Percentiles rank a stretch among this genome's conserved stretches.
Conservation (phyloP, 2,329 filamentous ascomycete species). For the Macrophomina tecta region DNA sequence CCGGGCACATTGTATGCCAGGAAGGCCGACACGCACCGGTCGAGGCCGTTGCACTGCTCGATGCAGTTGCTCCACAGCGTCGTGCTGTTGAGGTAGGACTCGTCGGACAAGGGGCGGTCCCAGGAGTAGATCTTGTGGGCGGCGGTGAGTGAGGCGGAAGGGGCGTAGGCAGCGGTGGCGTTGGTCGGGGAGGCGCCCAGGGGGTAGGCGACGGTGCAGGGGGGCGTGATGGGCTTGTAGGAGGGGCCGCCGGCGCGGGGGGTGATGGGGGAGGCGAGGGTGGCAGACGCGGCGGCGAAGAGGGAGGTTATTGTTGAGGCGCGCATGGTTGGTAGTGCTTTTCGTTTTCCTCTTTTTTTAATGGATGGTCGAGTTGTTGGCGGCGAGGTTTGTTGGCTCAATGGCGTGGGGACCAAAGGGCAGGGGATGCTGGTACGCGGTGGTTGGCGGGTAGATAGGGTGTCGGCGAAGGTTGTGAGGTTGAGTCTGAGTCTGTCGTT, state of each 20-base stretch:
- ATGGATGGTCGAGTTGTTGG: not conserved
- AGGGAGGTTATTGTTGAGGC: not conserved
- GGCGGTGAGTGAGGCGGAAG: constrained; percentile 29
- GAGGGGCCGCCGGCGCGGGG: constrained; percentile 26
- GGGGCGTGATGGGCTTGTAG: constrained; percentile 6
- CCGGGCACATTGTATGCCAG: constrained; percentile 26
- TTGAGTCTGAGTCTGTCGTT: not conserved
- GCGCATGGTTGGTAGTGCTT: constrained; percentile 1
- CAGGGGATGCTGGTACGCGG: not conserved
- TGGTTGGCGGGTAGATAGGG: not conserved
- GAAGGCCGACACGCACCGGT: constrained; percentile 12
- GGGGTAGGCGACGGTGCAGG: constrained; percentile 16
- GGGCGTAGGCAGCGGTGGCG: constrained; percentile 34
- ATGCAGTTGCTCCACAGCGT: constrained; percentile 23
- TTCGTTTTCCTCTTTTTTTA: not conserved
- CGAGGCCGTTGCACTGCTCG: constrained; percentile 27
- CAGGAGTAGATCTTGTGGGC: constrained; percentile 20
- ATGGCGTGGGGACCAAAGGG: too few species aligned
- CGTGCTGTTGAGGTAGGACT: constrained; percentile 12
- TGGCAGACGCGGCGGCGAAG: constrained; percentile 1
- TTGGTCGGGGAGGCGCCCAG: not conserved
- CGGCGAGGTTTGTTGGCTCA: not conserved
- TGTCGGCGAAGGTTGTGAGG: not conserved
- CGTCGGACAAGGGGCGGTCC: constrained; percentile 21
- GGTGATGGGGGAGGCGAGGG: not conserved